Conservation (phyloP, 805 yeast genomes). For the Metschnikowia rubicola region DNA sequence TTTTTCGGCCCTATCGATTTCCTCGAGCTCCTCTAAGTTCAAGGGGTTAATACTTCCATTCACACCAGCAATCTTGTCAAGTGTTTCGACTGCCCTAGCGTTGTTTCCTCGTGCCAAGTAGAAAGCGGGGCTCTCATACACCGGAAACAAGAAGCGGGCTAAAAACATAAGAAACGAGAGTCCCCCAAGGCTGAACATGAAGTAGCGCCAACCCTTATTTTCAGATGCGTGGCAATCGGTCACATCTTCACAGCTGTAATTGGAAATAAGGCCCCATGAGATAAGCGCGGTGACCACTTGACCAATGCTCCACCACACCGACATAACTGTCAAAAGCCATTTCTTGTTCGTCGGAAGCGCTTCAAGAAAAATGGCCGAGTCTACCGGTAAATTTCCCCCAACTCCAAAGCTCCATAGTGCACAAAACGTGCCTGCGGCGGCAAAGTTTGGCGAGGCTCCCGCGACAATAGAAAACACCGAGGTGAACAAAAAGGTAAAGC, state of each 20-base stretch:
- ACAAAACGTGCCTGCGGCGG: slow-evolving; percentile 20
- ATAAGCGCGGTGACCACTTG: slow-evolving; percentile 19
- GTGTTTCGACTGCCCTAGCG: slow-evolving; percentile 42
- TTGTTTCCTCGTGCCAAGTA: slow-evolving; percentile 51
- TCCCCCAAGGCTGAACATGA: slow-evolving; percentile 46
- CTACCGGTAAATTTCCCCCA: slow-evolving; percentile 27
- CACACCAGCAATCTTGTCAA: slow-evolving; percentile 45
- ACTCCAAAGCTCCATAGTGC: slow-evolving; percentile 28
- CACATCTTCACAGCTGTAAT: slow-evolving; percentile 11
- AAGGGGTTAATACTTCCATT: slow-evolving; percentile 40
- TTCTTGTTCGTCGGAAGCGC: slow-evolving; percentile 23
- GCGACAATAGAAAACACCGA: slow-evolving; percentile 23
- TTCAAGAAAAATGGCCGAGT: slow-evolving; percentile 25
- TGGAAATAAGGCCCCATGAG: slow-evolving; percentile 17
- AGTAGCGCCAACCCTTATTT: slow-evolving; percentile 64
- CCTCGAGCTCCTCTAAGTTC: slow-evolving; percentile 45
- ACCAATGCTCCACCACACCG: slow-evolving; percentile 32
- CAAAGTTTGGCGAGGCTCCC: slow-evolving; percentile 23
- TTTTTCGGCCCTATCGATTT: slow-evolving; percentile 36
- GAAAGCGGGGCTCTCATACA: slow-evolving; percentile 57
- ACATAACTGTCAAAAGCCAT: slow-evolving; percentile 24
- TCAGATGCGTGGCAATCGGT: slow-evolving; percentile 37
- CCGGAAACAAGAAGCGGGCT: slow-evolving; percentile 33
- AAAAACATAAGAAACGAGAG: slow-evolving; percentile 39
- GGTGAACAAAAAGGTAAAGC: slow-evolving; percentile 24